Evolutionary conservation across 2,329 filamentous ascomycete species (phyloP).

Genomic region (Talaromyces sp.): DNA sequence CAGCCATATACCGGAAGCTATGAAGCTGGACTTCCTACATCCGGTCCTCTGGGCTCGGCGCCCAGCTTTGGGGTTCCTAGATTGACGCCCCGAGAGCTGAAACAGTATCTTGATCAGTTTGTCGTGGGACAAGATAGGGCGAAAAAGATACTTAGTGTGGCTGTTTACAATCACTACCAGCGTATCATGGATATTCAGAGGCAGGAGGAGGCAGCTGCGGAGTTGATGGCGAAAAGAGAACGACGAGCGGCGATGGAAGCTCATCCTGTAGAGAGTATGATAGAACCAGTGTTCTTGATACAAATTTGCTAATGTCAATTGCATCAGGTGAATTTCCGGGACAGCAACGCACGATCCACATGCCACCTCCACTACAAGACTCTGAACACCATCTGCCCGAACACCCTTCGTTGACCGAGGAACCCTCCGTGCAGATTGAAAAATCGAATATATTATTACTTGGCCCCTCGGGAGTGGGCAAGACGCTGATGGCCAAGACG

Average conservation of each 20-base stretch:
- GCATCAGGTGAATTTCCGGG: conserved; percentile 57
- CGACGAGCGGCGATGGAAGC: conserved; percentile 62
- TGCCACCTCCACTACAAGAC: conserved; percentile 25
- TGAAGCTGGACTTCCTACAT: conserved; percentile 57
- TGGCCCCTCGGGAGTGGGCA: conserved; percentile 90
- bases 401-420: conserved; percentile 46
- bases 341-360: conserved; percentile 50
- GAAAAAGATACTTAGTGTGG: conserved; percentile 84
- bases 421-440: conserved; percentile 68
- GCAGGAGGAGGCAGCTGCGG: conserved; percentile 73
- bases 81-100: conserved; percentile 63
- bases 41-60: conserved; percentile 58
- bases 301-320: conserved; percentile 8
- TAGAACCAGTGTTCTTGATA: too few relatives aligned
- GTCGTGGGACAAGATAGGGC: conserved; percentile 93
- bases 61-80: conserved; percentile 53
- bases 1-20: conserved; percentile 60
- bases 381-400: conserved; percentile 20
- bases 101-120: conserved; percentile 89
- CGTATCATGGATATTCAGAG: conserved; percentile 70
- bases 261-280: conserved; percentile 73
- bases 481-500: conserved; percentile 89
- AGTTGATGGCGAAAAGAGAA: conserved; percentile 64
- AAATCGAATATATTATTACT: conserved; percentile 92
- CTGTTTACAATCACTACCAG: conserved; percentile 96